Evolutionary conservation across 257 asterid species (phyloP).

Genomic region (Apocynum venetum): DNA sequence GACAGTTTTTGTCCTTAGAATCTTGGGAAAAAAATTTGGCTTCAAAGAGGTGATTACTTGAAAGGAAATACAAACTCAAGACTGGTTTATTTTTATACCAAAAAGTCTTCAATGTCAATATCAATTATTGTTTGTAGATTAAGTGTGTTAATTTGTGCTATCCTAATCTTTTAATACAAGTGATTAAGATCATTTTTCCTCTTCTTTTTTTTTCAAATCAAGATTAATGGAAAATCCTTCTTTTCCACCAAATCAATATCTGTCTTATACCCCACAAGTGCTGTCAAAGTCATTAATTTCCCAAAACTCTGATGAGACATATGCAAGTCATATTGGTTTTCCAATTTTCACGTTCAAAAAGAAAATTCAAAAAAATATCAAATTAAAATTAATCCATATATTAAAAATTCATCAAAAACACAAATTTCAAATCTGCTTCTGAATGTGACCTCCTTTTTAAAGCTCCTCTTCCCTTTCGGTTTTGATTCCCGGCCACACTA

Average conservation of each 20-base stretch:
- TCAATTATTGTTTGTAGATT: slow-evolving; percentile 8
- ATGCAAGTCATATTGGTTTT: slow-evolving; percentile 29
- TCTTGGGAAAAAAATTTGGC: slow-evolving; percentile 11
- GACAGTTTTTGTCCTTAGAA: slow-evolving; percentile 16
- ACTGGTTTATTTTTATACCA: background rate
- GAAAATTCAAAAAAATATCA: background rate
- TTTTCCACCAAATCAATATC: slow-evolving; percentile 69
- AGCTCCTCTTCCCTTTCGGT: slow-evolving; percentile 30
- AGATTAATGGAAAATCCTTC: slow-evolving; percentile 16
- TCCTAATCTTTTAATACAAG: background rate
- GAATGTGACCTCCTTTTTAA: slow-evolving; percentile 56
- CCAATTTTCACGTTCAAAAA: slow-evolving; percentile 22
- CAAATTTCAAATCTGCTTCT: slow-evolving; percentile 24
- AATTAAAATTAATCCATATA: background rate
- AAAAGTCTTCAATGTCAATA: slow-evolving; percentile 2
- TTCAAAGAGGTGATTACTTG: slow-evolving; percentile 12
- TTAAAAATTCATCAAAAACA: slow-evolving; percentile 3
- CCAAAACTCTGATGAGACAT: slow-evolving; percentile 36
- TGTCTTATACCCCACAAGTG: slow-evolving; percentile 68
- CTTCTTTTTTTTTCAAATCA: background rate
- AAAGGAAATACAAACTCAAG: slow-evolving; percentile 13
- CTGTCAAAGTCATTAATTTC: slow-evolving; percentile 68
- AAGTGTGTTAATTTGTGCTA: slow-evolving; percentile 8
- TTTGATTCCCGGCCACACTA: slow-evolving; percentile 41
- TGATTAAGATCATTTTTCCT: no score